Conservation (phyloP, 139 green algal genomes). For the Chlorella vulgaris region DNA sequence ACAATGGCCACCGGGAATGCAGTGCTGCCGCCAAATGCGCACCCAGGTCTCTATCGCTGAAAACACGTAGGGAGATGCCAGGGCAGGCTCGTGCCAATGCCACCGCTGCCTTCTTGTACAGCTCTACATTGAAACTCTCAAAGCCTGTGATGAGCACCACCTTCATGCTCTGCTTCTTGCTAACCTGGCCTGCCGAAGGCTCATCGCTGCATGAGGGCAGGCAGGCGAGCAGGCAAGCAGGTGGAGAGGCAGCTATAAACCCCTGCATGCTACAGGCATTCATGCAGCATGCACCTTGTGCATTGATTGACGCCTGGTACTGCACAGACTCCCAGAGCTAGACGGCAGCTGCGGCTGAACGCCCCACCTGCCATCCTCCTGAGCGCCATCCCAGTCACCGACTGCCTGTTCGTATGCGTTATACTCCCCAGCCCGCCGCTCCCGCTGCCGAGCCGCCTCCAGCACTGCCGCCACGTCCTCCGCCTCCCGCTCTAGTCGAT, state of each 20-base stretch:
- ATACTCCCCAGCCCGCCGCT: constrained; percentile 12
- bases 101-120: constrained; percentile 79
- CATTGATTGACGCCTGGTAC: no score
- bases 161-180: constrained; percentile 35
- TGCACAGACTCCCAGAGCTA: no score
- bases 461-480: constrained; percentile 53
- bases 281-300: no score
- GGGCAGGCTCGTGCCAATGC: constrained; percentile 42
- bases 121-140: constrained; percentile 94
- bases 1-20: no score
- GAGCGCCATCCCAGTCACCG: constrained; percentile 15
- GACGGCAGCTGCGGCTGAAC: no score
- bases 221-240: neutral
- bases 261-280: no score
- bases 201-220: no score
- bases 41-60: constrained; percentile 90
- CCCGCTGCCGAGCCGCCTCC: neutral
- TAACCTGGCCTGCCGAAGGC: neutral
- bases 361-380: constrained; percentile 8
- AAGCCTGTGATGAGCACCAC: constrained; percentile 97
- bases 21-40: no score
- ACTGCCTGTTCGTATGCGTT: constrained; percentile 30
- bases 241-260: no score
- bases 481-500: constrained; percentile 48
- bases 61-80: constrained; percentile 74